Conservation (phyloP, 2,329 filamentous ascomycete species). For the Zelopaecilomyces penicillatus region DNA sequence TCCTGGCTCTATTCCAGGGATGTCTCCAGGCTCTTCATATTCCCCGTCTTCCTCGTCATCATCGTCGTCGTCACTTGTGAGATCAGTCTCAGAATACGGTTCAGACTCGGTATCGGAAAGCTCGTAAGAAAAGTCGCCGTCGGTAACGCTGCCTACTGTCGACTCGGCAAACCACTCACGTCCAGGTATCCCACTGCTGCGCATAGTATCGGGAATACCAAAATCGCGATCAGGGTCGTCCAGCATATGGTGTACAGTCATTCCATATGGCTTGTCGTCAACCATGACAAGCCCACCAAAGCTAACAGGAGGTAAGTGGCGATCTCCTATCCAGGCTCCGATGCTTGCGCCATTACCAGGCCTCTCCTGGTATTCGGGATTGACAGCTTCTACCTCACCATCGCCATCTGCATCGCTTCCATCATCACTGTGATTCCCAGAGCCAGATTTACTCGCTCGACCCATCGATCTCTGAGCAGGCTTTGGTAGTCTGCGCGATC, state of each 20-base stretch:
- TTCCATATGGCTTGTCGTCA: conserved; percentile 77
- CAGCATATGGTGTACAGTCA: conserved; percentile 96
- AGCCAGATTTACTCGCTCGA: neutral
- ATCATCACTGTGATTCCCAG: conserved; percentile 10
- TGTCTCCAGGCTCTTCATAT: conserved; percentile 61
- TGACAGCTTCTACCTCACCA: conserved; percentile 41
- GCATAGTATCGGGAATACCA: conserved; percentile 17
- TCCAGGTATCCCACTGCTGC: conserved; percentile 31
- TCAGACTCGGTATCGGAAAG: conserved; percentile 56
- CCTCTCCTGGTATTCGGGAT: conserved; percentile 68
- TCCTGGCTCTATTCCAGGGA: conserved; percentile 65
- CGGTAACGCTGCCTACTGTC: conserved; percentile 33
- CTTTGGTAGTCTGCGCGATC: conserved; percentile 43
- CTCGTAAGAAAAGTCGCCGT: conserved; percentile 50
- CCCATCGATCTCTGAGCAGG: conserved; percentile 25
- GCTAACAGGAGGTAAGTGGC: conserved; percentile 82
- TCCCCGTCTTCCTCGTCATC: conserved; percentile 47
- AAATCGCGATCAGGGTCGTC: conserved; percentile 55
- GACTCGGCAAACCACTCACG: conserved; percentile 37
- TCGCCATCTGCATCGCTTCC: conserved; percentile 32
- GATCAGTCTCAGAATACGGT: conserved; percentile 38
- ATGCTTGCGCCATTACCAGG: conserved; percentile 87
- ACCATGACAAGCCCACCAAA: conserved; percentile 83
- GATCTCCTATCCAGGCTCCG: conserved; percentile 76
- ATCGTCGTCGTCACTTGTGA: conserved; percentile 46